phyloP scores from a whole-genome alignment of 257 asterid species.

The Thymus mandschuricus region DNA sequence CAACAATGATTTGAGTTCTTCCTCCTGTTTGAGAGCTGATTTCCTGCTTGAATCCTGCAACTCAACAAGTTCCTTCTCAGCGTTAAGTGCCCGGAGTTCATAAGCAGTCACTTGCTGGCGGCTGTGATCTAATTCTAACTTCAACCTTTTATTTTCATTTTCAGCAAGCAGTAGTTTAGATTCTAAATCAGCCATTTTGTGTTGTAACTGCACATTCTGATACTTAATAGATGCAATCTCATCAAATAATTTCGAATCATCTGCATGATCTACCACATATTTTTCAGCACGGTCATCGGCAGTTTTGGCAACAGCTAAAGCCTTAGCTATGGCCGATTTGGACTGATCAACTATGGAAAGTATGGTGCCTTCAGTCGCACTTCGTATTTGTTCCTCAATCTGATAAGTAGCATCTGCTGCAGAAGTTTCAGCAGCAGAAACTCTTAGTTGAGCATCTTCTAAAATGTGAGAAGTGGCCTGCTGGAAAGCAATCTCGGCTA shows the following conservation, averaged over 20 bases:
- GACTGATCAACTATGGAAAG: constrained; percentile 29
- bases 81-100: constrained; percentile 17
- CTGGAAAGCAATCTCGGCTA: constrained; percentile 31
- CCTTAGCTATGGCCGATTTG: constrained; percentile 27
- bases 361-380: constrained; percentile 26
- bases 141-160: constrained; percentile 21
- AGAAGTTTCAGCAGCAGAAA: constrained; percentile 31
- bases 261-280: background rate
- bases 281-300: constrained; percentile 23
- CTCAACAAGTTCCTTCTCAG: constrained; percentile 21
- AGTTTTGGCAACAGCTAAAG: constrained; percentile 26
- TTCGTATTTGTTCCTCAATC: constrained; percentile 29
- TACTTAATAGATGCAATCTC: constrained; percentile 21
- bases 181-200: constrained; percentile 21
- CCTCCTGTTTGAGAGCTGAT: constrained; percentile 20
- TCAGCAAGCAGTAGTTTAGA: constrained; percentile 21
- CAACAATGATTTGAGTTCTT: constrained; percentile 21
- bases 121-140: constrained; percentile 17
- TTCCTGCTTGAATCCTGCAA: constrained; percentile 19
- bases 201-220: constrained; percentile 26
- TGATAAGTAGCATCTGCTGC: constrained; percentile 29
- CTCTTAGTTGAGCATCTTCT: constrained; percentile 25
- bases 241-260: constrained; percentile 20
- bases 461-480: constrained; percentile 28
- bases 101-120: constrained; percentile 22